Percentiles rank a stretch among this genome's conserved stretches.
These are phyloP conservation scores for Adansonia rubrostipa DNA, from an alignment of 441 rosid species.

Conservation along the genomic window DNA sequence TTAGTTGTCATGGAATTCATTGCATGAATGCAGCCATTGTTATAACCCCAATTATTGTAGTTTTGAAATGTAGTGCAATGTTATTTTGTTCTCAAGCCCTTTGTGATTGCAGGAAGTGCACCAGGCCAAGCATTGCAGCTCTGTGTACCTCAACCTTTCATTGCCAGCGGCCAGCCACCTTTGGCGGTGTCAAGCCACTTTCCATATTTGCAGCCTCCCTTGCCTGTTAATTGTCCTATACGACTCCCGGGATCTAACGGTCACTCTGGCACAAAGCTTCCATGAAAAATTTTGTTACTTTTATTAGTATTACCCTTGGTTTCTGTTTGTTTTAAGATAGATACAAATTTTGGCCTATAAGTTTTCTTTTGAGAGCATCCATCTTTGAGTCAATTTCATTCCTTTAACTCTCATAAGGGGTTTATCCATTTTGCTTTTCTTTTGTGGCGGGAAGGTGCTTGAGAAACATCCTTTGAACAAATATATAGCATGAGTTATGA, in stretches of 20 bases:
- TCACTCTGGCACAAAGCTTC: conserved; percentile 55
- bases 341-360: conserved; percentile 43
- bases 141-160: conserved; percentile 53
- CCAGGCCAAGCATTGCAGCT: conserved; percentile 58
- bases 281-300: conserved; percentile 29
- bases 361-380: conserved; percentile 19
- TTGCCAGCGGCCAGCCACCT: conserved; percentile 54
- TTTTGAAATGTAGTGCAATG: background rate
- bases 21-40: background rate
- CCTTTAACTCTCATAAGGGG: background rate
- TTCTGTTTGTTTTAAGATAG: conserved; percentile 3
- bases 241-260: conserved; percentile 56
- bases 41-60: background rate
- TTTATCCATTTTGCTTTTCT: background rate
- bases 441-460: background rate
- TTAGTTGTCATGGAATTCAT: no score
- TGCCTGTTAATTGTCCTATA: conserved; percentile 45
- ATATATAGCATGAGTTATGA: no score
- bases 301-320: background rate
- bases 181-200: conserved; percentile 50
- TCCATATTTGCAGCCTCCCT: conserved; percentile 60
- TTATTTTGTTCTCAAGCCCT: background rate
- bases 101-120: conserved; percentile 46
- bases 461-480: no score
- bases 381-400: conserved; percentile 1